These are phyloP conservation scores for Phytophthora quininea DNA, from an alignment of 352 stramenopile species.

Conservation along the genomic window DNA sequence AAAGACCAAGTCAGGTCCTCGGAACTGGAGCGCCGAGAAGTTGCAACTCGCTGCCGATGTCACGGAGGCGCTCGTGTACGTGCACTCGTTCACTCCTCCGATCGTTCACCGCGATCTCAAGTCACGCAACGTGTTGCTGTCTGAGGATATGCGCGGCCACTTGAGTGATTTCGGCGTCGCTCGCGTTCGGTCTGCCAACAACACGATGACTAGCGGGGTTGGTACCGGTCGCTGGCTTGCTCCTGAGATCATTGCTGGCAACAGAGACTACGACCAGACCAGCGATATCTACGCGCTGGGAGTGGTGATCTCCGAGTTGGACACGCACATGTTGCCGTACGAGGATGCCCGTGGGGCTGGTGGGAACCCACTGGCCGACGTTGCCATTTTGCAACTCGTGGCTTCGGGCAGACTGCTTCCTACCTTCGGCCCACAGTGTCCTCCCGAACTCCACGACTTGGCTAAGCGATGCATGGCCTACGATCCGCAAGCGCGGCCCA, in stretches of 20 bases:
- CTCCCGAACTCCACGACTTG: conserved; percentile 40
- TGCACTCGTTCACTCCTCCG: conserved; percentile 66
- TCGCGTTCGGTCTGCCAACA: conserved; percentile 39
- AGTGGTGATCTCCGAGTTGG: conserved; percentile 61
- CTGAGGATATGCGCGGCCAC: conserved; percentile 35
- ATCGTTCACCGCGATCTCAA: conserved; percentile 71
- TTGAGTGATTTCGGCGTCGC: conserved; percentile 59
- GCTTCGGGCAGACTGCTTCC: conserved; percentile 47
- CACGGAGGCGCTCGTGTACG: conserved; percentile 67
- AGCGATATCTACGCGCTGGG: conserved; percentile 62
- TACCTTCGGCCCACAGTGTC: conserved; percentile 47
- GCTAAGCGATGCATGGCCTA: conserved; percentile 50
- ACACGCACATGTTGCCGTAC: conserved; percentile 67
- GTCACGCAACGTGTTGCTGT: conserved; percentile 60
- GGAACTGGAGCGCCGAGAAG: conserved; percentile 51
- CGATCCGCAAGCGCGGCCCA: conserved; percentile 41
- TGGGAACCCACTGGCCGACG: conserved; percentile 43
- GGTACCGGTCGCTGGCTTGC: conserved; percentile 61
- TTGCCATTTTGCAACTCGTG: conserved; percentile 62
- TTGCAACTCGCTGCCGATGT: conserved; percentile 62
- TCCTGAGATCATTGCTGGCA: conserved; percentile 54
- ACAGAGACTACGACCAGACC: conserved; percentile 53
- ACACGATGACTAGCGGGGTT: conserved; percentile 59
- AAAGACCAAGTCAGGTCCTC: conserved; percentile 10
- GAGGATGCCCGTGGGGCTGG: conserved; percentile 35